These are phyloP conservation scores for Cytospora piceicola DNA, from an alignment of 2,329 filamentous ascomycete genomes.

Conservation along the genomic window DNA sequence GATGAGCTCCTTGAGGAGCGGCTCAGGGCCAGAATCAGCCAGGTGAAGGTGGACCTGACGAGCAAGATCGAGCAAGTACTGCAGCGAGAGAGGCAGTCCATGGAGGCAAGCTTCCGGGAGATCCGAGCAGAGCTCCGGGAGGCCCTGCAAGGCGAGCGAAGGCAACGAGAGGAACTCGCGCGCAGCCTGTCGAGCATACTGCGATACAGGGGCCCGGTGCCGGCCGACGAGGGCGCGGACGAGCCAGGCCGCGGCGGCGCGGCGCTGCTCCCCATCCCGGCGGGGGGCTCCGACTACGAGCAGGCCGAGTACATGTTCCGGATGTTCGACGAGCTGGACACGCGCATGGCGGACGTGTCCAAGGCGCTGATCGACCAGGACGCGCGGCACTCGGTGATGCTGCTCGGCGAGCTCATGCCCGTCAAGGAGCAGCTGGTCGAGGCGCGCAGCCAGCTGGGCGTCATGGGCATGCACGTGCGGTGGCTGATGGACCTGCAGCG, in stretches of 20 bases:
- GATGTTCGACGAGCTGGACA: slow-evolving; percentile 56
- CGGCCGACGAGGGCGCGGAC: not conserved
- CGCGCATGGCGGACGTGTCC: slow-evolving; percentile 60
- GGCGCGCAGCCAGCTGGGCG: slow-evolving; percentile 59
- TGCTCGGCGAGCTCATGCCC: slow-evolving; percentile 64
- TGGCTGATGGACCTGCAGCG: slow-evolving; percentile 56
- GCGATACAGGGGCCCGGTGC: slow-evolving; percentile 1
- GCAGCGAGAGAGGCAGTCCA: slow-evolving; percentile 17
- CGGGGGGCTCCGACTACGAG: slow-evolving; percentile 16
- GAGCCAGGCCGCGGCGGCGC: not conserved
- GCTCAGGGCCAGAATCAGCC: slow-evolving; percentile 2
- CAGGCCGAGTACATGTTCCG: slow-evolving; percentile 48
- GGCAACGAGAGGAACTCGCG: slow-evolving; percentile 12
- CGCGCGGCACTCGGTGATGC: slow-evolving; percentile 62
- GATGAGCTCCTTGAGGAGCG: slow-evolving; percentile 7
- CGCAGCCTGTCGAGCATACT: not conserved
- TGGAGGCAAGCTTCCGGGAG: slow-evolving; percentile 5
- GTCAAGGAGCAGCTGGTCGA: slow-evolving; percentile 67
- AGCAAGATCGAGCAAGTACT: slow-evolving; percentile 14
- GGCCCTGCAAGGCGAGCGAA: slow-evolving; percentile 14
- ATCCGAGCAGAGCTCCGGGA: slow-evolving; percentile 7
- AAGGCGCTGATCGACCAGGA: slow-evolving; percentile 62
- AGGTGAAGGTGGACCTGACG: slow-evolving; percentile 7
- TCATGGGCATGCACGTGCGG: slow-evolving; percentile 62
- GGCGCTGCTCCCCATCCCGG: slow-evolving; percentile 5